Evolutionary conservation across 2,329 filamentous ascomycete species (phyloP).

Genomic region (Oidium heveae): DNA sequence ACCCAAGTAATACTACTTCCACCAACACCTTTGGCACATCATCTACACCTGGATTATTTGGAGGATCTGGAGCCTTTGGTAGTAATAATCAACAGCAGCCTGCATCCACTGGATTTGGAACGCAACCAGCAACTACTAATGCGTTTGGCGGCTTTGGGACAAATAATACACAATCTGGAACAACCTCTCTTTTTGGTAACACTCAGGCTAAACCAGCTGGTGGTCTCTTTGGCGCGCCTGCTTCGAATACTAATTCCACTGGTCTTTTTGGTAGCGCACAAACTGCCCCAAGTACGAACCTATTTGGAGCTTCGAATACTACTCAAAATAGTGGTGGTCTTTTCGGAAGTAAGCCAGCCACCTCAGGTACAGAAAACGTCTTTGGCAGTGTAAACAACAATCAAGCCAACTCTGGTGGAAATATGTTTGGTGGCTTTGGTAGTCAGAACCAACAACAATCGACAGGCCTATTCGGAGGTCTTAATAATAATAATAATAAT

Average conservation of each 20-base stretch:
- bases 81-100: conserved; percentile 10
- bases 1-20: conserved; percentile 5
- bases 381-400: conserved; percentile 17
- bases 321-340: conserved; percentile 11
- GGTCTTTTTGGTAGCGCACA: conserved; percentile 17
- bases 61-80: conserved; percentile 16
- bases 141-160: conserved; percentile 18
- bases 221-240: conserved; percentile 19
- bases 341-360: conserved; percentile 9
- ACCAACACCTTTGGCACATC: conserved; percentile 10
- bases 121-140: conserved; percentile 16
- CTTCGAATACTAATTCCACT: conserved; percentile 9
- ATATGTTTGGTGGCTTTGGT: conserved; percentile 13
- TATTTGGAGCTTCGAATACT: conserved; percentile 10
- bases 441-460: conserved; percentile 16
- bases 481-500: conserved; percentile 23
- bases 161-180: conserved; percentile 15
- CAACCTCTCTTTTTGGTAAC: conserved; percentile 16
- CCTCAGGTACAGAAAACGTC: conserved; percentile 15
- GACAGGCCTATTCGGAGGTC: conserved; percentile 23
- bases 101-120: conserved; percentile 15
- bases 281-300: conserved; percentile 12
- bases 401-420: conserved; percentile 17
- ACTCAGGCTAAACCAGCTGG: conserved; percentile 16
- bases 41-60: conserved; percentile 8